Evolutionary conservation across 1,284 basidiomycete species (phyloP), one percentile per base, ranked within the genome.

Genomic region (Pyrrhoderma lamaoense): DNA sequence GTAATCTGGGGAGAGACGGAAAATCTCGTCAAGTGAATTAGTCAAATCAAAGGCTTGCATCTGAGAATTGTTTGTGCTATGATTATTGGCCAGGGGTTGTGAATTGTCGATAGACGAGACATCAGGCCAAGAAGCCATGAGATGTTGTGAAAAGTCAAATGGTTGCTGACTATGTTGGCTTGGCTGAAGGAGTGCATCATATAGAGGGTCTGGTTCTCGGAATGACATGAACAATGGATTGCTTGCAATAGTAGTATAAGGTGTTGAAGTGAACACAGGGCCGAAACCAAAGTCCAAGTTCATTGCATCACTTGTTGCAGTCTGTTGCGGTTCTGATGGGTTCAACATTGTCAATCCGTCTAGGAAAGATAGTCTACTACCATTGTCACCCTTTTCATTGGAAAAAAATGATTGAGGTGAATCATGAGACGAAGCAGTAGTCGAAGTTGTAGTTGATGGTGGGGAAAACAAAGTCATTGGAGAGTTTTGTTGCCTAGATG

Each of bases 141-240:
- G 42, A n/a, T 42, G 34, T 42, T 51, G 53, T 14, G 53, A 44
- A 21, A 51, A 55, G 35, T 55, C 53, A 31, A 43, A 55, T 25
- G 49, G 37, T 13, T 46, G 49, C 16, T 34, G 36, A 18, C 50
- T 4, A 35, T 16, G 23, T 34, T 23, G 39, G n/a, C 25, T 46
- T 47, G 46, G 11, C 11, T 31, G 27, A 5, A 31, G 5, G 27
- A 31, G 5, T 31, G 27, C 5, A 40, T 40, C 38, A 14, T 18
- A 40, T n/a, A 22, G 38, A 40, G 38, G 38, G 38, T 79, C 78
- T 1, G 75, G 72, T 45, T 86, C 82, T 8, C 80, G 76, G 61
- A 84, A 84, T n/a, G 86, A 86, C 72, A 85, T 86, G 70, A 82
- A 88, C 65, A 80, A 73, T 1, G 87, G 85, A 57, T 88, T 88